Base-by-base conservation (phyloP, 208 protist genomes). In the Crithidia expoeki region DNA sequence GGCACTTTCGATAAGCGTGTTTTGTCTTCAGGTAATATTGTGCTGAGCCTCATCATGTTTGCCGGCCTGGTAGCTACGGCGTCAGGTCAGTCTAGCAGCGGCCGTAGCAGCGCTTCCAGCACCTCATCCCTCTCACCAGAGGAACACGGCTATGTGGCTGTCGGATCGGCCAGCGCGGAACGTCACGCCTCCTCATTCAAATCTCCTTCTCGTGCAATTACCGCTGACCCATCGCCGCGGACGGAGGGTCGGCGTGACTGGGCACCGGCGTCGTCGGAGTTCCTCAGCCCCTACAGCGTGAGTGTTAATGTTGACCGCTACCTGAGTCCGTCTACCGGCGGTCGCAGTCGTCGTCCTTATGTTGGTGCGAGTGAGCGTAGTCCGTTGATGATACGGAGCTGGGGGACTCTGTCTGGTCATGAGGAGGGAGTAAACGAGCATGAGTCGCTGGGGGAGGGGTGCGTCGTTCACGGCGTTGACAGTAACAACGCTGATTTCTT, bases 1-100 rank as follows among this genome's bases (percentile, higher is more conserved):
- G n/a, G n/a, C n/a, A n/a, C n/a, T n/a, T n/a, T n/a, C n/a, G n/a
- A n/a, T n/a, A n/a, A n/a, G n/a, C n/a, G n/a, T n/a, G n/a, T n/a
- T n/a, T n/a, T n/a, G n/a, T n/a, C n/a, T n/a, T n/a, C n/a, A n/a
- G n/a, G n/a, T n/a, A n/a, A n/a, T n/a, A n/a, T n/a, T n/a, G n/a
- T n/a, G n/a, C n/a, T n/a, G n/a, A n/a, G n/a, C 34, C 3, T 17
- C 36, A 56, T 7, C 16, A 74, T 74, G 68, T 74, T 74, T 51
- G 25, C 68, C 10, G 68, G 49, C 12, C 34, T 74, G 27, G 34
- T 74, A 17, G 60, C 68, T 4, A 49, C 68, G 47, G 30, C 68
- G 32, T 67, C 60, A 3, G 38, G 21, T 38, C 16, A 28, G 3
- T 46, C 47, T 1, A 60, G 52, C 34, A 63, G 52, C 36, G 25